A percentile compares a stretch with the other conserved stretches of the same genome.
Conservation (phyloP, 2,329 filamentous ascomycete species). For the Colletotrichum sp. region DNA sequence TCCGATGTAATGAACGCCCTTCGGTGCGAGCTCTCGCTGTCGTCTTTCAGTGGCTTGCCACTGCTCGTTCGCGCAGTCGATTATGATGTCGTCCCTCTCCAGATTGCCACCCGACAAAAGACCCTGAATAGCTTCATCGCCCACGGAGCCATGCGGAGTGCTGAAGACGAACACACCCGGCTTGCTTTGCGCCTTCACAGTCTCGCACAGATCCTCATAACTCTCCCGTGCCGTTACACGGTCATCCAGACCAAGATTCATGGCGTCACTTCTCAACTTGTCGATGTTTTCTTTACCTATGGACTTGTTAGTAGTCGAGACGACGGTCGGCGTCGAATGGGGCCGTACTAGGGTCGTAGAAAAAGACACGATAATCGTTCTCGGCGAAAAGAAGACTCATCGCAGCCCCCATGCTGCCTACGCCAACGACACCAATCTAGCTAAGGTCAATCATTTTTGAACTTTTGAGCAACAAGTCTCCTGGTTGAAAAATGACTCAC, state of each 20-base stretch:
- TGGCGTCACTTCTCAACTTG: slow-evolving; percentile 37
- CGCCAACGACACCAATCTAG: slow-evolving; percentile 61
- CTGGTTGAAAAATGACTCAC: no score
- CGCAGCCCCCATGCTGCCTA: slow-evolving; percentile 64
- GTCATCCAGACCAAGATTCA: slow-evolving; percentile 30
- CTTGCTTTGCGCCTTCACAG: background rate
- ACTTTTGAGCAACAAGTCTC: background rate
- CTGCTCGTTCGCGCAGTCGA: slow-evolving; percentile 74
- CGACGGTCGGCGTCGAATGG: background rate
- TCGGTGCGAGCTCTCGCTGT: slow-evolving; percentile 59
- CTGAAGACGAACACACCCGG: background rate
- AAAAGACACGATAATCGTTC: slow-evolving; percentile 56
- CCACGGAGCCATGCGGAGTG: background rate
- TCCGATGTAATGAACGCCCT: slow-evolving; percentile 70
- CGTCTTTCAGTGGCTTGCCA: slow-evolving; percentile 68
- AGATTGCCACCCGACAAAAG: slow-evolving; percentile 34
- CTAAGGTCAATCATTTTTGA: background rate
- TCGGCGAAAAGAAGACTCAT: slow-evolving; percentile 66
- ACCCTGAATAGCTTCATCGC: background rate
- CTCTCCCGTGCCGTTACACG: slow-evolving; percentile 30
- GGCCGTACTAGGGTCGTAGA: slow-evolving; percentile 52
- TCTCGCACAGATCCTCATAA: slow-evolving; percentile 35
- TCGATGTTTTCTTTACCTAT: slow-evolving; percentile 47
- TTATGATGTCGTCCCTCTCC: slow-evolving; percentile 66
- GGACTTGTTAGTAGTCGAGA: background rate